A percentile compares a stretch with the other conserved stretches of the same genome.
Conservation (phyloP, 495 filamentous ascomycete genomes). For the Daldinia childiae region DNA sequence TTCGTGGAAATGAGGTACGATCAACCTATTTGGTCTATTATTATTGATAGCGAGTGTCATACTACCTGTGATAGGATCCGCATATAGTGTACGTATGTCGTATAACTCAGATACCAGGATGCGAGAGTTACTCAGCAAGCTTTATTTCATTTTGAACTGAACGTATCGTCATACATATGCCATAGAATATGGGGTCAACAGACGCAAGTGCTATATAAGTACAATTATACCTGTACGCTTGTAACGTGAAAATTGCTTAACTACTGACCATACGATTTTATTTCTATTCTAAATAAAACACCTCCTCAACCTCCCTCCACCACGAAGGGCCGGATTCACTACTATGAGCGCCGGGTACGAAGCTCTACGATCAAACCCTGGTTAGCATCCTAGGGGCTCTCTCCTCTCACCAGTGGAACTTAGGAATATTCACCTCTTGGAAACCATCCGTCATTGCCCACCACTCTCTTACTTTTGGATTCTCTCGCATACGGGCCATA, state of each 20-base stretch:
- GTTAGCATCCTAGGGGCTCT: neutral
- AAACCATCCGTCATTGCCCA: slow-evolving; percentile 80
- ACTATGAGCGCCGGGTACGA: slow-evolving; percentile 69
- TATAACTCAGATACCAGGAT: neutral
- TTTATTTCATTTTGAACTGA: neutral
- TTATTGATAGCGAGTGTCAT: neutral
- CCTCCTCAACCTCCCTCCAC: neutral
- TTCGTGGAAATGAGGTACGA: slow-evolving; percentile 33
- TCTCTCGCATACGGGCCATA: slow-evolving; percentile 75
- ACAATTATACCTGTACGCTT: neutral
- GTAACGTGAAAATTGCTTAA: too few species aligned
- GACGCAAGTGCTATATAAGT: neutral
- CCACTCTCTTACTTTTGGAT: slow-evolving; percentile 77
- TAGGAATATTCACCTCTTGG: slow-evolving; percentile 58
- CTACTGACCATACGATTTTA: neutral
- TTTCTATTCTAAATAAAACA: neutral
- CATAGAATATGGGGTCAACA: neutral
- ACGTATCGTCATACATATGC: slow-evolving; percentile 22
- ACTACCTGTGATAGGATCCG: neutral
- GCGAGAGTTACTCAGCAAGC: neutral
- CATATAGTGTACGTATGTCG: neutral
- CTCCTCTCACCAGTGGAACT: neutral
- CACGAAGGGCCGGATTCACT: slow-evolving; percentile 51
- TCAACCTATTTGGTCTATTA: neutral
- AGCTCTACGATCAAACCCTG: slow-evolving; percentile 40